phyloP scores from a whole-genome alignment of 352 stramenopile genomes.

The Globisporangium cystogenes region DNA sequence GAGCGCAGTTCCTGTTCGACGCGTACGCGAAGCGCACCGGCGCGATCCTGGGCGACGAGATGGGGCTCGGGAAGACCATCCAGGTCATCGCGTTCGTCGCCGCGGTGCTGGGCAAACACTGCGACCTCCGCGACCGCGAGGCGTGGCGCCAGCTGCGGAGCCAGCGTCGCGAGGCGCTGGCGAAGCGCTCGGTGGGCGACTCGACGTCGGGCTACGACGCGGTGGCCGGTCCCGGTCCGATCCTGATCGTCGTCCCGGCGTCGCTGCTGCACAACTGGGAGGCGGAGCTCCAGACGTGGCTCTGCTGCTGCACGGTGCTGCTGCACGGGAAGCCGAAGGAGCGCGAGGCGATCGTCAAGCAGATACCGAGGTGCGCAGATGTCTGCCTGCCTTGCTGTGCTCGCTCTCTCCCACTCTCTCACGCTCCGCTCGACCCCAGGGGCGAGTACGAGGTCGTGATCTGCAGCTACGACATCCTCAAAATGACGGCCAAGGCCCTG shows the following conservation, averaged over 20 bases:
- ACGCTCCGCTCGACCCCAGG: constrained; percentile 11
- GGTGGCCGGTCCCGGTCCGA: constrained; percentile 54
- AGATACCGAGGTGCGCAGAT: constrained; percentile 66
- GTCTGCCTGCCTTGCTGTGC: neutral
- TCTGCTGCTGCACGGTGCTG: constrained; percentile 60
- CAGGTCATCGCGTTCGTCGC: constrained; percentile 93
- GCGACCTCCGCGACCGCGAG: constrained; percentile 93
- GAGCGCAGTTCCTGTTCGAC: constrained; percentile 57
- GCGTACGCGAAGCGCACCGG: constrained; percentile 44
- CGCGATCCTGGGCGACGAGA: constrained; percentile 98
- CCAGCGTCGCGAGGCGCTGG: constrained; percentile 70
- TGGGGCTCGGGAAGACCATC: constrained; percentile 94
- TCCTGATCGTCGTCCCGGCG: constrained; percentile 97
- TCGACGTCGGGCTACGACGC: constrained; percentile 5
- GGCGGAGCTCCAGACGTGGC: constrained; percentile 96
- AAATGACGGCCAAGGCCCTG: constrained; percentile 84
- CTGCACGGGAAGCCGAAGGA: constrained; percentile 56
- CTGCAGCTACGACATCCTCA: constrained; percentile 88
- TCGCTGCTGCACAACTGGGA: constrained; percentile 99
- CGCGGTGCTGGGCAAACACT: constrained; percentile 88
- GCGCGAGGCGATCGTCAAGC: constrained; percentile 47
- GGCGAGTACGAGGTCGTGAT: constrained; percentile 77
- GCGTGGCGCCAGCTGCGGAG: constrained; percentile 93
- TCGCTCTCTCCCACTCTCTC: neutral
- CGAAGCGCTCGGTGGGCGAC: neutral